A percentile compares a stretch with the other conserved stretches of the same genome.
Conservation (phyloP, 352 stramenopile genomes). For the Phytophthora pisi region DNA sequence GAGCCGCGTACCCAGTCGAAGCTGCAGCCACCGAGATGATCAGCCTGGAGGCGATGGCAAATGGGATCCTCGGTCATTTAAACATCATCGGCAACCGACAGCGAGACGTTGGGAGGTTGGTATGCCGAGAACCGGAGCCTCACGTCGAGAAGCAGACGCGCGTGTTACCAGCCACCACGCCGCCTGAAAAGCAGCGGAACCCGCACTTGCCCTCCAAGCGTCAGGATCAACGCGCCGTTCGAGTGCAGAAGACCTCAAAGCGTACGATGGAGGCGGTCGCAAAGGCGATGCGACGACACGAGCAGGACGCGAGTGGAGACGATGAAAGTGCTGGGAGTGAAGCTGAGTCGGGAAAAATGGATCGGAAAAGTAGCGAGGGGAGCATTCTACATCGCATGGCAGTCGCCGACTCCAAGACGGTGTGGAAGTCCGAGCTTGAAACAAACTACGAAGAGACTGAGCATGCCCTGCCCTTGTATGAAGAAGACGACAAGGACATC, state of each 20-base stretch:
- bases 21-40: constrained; percentile 2
- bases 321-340: constrained; percentile 14
- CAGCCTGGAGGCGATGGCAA: constrained; percentile 43
- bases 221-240: constrained; percentile 61
- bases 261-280: constrained; percentile 55
- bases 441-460: constrained; percentile 55
- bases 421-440: constrained; percentile 61
- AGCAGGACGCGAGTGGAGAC: constrained; percentile 1
- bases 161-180: constrained; percentile 27
- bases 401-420: constrained; percentile 45
- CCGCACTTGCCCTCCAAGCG: constrained; percentile 43
- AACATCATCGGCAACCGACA: constrained; percentile 76
- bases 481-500: neutral
- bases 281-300: constrained; percentile 23
- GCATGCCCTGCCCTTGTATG: neutral
- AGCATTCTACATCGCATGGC: constrained; percentile 64
- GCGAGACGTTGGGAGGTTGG: constrained; percentile 62
- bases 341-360: constrained; percentile 26
- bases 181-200: constrained; percentile 44
- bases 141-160: constrained; percentile 51
- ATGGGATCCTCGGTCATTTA: constrained; percentile 55
- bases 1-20: constrained; percentile 23
- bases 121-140: constrained; percentile 54
- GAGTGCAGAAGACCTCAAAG: constrained; percentile 49
- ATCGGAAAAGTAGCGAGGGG: constrained; percentile 61